Conservation (phyloP, 345 rosid genomes). For the Ricinus communis region DNA sequence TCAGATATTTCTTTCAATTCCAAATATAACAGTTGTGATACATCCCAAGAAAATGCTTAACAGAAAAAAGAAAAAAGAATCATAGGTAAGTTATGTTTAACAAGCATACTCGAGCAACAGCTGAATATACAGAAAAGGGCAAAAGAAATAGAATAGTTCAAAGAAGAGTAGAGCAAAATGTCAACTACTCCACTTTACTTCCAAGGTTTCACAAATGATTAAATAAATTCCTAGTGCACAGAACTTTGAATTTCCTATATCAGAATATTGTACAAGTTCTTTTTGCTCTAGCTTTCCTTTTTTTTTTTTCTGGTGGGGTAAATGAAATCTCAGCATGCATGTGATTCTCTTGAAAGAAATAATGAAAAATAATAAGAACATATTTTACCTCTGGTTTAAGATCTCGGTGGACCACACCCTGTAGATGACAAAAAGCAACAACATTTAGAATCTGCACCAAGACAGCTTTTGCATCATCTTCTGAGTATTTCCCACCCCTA, state of each 20-base stretch:
- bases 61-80: too few relatives aligned
- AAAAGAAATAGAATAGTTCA: neutral
- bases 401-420: constrained; percentile 95
- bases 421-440: constrained; percentile 93
- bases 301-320: neutral
- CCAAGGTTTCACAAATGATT: neutral
- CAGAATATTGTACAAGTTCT: neutral
- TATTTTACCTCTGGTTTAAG: constrained; percentile 89
- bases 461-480: constrained; percentile 83
- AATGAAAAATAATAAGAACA: neutral
- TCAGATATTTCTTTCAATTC: too few relatives aligned
- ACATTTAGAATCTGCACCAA: constrained; percentile 77
- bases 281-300: neutral
- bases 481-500: constrained; percentile 92
- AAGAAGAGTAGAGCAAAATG: neutral
- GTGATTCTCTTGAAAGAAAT: constrained; percentile 12
- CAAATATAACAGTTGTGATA: too few relatives aligned
- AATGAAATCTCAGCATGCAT: neutral
- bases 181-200: neutral
- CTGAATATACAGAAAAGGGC: neutral
- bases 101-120: neutral
- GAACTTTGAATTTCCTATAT: neutral
- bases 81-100: neutral
- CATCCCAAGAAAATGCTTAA: too few relatives aligned
- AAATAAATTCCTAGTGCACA: neutral